Conservation (phyloP, 768 basidiomycete species). For the Hericium erinaceus region DNA sequence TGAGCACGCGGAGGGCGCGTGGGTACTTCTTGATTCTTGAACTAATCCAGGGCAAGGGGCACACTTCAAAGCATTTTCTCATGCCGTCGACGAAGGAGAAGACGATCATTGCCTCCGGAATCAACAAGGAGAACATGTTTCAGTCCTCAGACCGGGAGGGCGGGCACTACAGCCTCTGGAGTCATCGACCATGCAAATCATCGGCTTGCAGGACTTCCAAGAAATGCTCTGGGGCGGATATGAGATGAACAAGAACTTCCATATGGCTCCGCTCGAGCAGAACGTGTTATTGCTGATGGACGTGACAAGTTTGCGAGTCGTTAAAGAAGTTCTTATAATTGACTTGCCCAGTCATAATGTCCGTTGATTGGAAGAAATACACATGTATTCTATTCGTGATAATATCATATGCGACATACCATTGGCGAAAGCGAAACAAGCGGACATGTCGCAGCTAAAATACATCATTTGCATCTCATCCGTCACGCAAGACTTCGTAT, state of each 20-base stretch:
- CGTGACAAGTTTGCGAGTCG: slow-evolving; percentile 30
- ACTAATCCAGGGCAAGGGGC: slow-evolving; percentile 75
- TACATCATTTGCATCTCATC: too few species aligned
- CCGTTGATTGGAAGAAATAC: too few species aligned
- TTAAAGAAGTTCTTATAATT: too few species aligned
- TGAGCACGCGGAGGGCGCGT: slow-evolving; percentile 85
- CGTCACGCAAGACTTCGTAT: background rate
- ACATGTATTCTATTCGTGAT: too few species aligned
- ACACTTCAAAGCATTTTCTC: slow-evolving; percentile 98
- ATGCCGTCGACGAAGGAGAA: slow-evolving; percentile 95
- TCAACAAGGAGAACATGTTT: slow-evolving; percentile 92
- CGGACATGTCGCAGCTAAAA: too few species aligned
- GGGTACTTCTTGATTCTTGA: slow-evolving; percentile 95
- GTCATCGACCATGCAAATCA: slow-evolving; percentile 85
- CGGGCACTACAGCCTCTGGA: slow-evolving; percentile 97
- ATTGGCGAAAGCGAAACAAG: too few species aligned
- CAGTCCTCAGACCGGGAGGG: slow-evolving; percentile 99
- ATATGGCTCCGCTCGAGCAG: slow-evolving; percentile 72
- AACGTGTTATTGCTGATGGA: slow-evolving; percentile 92
- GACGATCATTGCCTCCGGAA: slow-evolving; percentile 90
- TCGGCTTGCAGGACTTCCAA: slow-evolving; percentile 93
- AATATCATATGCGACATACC: too few species aligned
- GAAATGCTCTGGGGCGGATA: slow-evolving; percentile 86
- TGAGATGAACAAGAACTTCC: slow-evolving; percentile 97
- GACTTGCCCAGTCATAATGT: too few species aligned